Percentiles rank a stretch among this genome's conserved stretches.
phyloP scores from a whole-genome alignment of 1,284 basidiomycete genomes.

The Pseudozyma tsukubaensis region DNA sequence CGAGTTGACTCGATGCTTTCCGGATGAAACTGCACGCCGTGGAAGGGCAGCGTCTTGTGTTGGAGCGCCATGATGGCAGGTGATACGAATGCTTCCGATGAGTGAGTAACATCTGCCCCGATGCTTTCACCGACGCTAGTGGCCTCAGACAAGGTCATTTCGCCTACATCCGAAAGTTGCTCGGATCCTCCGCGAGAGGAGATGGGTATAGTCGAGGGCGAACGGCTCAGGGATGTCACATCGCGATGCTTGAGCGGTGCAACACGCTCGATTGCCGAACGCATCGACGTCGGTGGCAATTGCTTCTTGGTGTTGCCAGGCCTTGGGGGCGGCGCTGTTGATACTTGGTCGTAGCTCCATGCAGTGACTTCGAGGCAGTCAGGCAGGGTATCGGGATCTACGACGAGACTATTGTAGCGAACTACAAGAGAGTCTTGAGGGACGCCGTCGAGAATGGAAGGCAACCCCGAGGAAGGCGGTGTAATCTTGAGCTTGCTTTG shows the following conservation, averaged over 20 bases:
- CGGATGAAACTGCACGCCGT: slow-evolving; percentile 96
- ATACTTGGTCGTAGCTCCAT: slow-evolving; percentile 53
- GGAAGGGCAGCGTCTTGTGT: slow-evolving; percentile 74
- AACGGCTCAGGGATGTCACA: slow-evolving; percentile 26
- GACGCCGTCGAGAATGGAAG: slow-evolving; percentile 76
- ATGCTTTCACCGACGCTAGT: slow-evolving; percentile 22
- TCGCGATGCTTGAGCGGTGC: slow-evolving; percentile 34
- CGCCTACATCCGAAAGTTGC: slow-evolving; percentile 25
- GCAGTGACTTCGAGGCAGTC: slow-evolving; percentile 71
- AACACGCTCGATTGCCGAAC: slow-evolving; percentile 3
- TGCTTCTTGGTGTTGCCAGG: slow-evolving; percentile 25
- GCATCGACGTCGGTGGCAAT: neutral
- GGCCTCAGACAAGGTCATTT: slow-evolving; percentile 23
- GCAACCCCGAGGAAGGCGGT: slow-evolving; percentile 36
- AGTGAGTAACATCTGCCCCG: slow-evolving; percentile 1
- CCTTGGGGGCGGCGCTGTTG: slow-evolving; percentile 34
- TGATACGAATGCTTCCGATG: slow-evolving; percentile 7
- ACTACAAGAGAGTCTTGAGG: slow-evolving; percentile 76
- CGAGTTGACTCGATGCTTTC: slow-evolving; percentile 69
- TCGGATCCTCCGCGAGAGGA: slow-evolving; percentile 33
- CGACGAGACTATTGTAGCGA: slow-evolving; percentile 77
- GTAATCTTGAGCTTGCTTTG: slow-evolving; percentile 45
- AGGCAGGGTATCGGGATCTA: slow-evolving; percentile 70
- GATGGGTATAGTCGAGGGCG: slow-evolving; percentile 31
- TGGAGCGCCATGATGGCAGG: slow-evolving; percentile 60